Percentiles rank a stretch among this genome's conserved stretches.
Evolutionary conservation across 2,329 filamentous ascomycete genomes (phyloP).

Genomic region (Xylaria sp.): DNA sequence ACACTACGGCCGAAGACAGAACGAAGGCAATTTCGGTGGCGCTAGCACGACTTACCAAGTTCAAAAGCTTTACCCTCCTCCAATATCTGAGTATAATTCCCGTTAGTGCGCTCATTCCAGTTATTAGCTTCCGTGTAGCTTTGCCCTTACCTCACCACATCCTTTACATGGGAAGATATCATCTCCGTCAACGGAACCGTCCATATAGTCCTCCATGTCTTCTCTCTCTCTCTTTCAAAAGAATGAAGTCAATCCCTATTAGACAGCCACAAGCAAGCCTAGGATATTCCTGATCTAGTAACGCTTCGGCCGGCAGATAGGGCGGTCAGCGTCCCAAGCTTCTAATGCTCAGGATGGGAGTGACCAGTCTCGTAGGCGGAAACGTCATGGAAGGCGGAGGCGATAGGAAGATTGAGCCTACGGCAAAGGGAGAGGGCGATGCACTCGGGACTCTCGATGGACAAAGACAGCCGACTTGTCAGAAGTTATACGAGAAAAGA

Average conservation of each 20-base stretch:
- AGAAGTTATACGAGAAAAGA: constrained; percentile 19
- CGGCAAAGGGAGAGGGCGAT: constrained; percentile 4
- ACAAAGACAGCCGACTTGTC: not conserved
- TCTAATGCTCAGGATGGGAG: constrained; percentile 16
- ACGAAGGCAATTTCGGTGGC: not conserved
- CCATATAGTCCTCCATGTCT: constrained; percentile 70
- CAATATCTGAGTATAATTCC: constrained; percentile 73
- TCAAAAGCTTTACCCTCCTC: constrained; percentile 99
- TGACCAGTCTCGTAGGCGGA: constrained; percentile 28
- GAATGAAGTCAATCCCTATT: constrained; percentile 17
- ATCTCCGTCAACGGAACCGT: constrained; percentile 77
- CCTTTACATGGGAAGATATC: constrained; percentile 92
- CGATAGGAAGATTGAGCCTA: constrained; percentile 28
- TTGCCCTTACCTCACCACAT: constrained; percentile 80
- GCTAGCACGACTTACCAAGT: constrained; percentile 72
- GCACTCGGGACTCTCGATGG: constrained; percentile 15
- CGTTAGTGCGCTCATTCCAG: constrained; percentile 40
- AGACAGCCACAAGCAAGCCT: constrained; percentile 33
- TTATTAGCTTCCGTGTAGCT: not conserved
- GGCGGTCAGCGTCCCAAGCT: constrained; percentile 12
- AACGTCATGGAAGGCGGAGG: constrained; percentile 39
- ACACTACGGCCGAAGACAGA: constrained; percentile 1
- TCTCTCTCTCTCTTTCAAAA: constrained; percentile 39
- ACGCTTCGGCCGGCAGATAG: not conserved
- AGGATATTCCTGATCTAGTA: constrained; percentile 4